These are phyloP conservation scores for Stagonosporopsis cucurbitacearum DNA, from an alignment of 2,329 filamentous ascomycete species.

Conservation along the genomic window DNA sequence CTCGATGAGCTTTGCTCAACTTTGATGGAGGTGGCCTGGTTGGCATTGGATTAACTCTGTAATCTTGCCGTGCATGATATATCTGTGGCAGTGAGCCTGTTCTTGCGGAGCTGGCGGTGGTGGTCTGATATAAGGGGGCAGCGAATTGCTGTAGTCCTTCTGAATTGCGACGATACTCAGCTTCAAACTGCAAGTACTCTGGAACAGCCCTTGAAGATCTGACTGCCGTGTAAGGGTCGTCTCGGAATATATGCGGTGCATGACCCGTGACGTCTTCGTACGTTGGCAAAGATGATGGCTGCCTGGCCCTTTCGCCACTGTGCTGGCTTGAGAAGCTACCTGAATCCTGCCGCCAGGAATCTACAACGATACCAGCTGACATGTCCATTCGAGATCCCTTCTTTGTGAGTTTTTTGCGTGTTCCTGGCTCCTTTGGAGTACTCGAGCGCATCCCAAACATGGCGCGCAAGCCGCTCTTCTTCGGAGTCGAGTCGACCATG, in stretches of 20 bases:
- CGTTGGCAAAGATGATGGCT: constrained; percentile 15
- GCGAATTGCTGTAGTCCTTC: constrained; percentile 34
- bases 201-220: constrained; percentile 2
- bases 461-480: constrained; percentile 30
- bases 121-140: constrained; percentile 26
- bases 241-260: constrained; percentile 20
- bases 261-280: constrained; percentile 21
- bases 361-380: constrained; percentile 10
- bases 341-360: constrained; percentile 31
- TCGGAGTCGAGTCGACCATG: constrained; percentile 29
- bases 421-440: constrained; percentile 23
- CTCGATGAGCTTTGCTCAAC: constrained; percentile 32
- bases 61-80: constrained; percentile 10
- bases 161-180: constrained; percentile 36
- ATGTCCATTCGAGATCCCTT: constrained; percentile 25
- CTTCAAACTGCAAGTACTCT: constrained; percentile 8
- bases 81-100: constrained; percentile 24
- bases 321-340: constrained; percentile 31
- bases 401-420: constrained; percentile 35
- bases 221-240: constrained; percentile 29
- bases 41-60: constrained; percentile 2
- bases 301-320: constrained; percentile 20
- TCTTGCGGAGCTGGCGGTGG: constrained; percentile 21
- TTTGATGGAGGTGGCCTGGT: constrained; percentile 25
- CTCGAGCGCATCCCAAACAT: constrained; percentile 29